Evolutionary conservation across 1,139 yeast genomes (phyloP).

Genomic region (Candida tropicalis): DNA sequence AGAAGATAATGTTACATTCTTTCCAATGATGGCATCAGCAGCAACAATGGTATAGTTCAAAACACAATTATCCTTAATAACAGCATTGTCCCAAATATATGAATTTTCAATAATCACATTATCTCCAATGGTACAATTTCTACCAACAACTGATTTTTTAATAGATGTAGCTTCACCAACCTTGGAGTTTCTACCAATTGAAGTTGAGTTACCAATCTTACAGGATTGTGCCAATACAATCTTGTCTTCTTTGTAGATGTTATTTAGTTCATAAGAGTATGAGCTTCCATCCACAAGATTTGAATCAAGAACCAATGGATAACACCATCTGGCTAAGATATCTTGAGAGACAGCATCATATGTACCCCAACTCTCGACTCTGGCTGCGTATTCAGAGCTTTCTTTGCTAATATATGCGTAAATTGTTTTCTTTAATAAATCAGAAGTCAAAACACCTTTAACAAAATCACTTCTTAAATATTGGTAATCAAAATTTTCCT

Average conservation of each 20-base stretch:
- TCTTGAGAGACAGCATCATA: conserved; percentile 93
- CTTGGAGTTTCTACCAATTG: conserved; percentile 73
- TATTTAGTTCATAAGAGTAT: conserved; percentile 78
- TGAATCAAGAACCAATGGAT: conserved; percentile 88
- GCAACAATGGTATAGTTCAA: conserved; percentile 74
- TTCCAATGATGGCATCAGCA: conserved; percentile 55
- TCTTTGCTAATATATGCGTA: conserved; percentile 74
- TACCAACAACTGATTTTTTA: conserved; percentile 76
- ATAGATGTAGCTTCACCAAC: conserved; percentile 63
- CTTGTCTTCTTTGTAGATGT: conserved; percentile 81
- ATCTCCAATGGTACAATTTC: conserved; percentile 80
- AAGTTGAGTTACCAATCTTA: conserved; percentile 71
- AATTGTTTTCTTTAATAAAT: conserved; percentile 85
- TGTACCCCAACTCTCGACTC: conserved; percentile 93
- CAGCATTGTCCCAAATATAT: conserved; percentile 83
- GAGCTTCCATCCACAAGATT: conserved; percentile 72
- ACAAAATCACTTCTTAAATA: conserved; percentile 83
- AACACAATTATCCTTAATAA: conserved; percentile 64
- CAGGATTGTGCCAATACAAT: conserved; percentile 93
- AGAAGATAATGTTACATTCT: conserved; percentile 53
- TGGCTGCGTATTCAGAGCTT: conserved; percentile 79
- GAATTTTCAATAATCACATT: conserved; percentile 72
- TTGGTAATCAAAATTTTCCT: conserved; percentile 95
- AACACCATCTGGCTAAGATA: conserved; percentile 86
- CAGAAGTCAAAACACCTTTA: conserved; percentile 88